A percentile compares a stretch with the other conserved stretches of the same genome.
Conservation (phyloP, 768 basidiomycete genomes). For the Lactarius pseudohatsudake region DNA sequence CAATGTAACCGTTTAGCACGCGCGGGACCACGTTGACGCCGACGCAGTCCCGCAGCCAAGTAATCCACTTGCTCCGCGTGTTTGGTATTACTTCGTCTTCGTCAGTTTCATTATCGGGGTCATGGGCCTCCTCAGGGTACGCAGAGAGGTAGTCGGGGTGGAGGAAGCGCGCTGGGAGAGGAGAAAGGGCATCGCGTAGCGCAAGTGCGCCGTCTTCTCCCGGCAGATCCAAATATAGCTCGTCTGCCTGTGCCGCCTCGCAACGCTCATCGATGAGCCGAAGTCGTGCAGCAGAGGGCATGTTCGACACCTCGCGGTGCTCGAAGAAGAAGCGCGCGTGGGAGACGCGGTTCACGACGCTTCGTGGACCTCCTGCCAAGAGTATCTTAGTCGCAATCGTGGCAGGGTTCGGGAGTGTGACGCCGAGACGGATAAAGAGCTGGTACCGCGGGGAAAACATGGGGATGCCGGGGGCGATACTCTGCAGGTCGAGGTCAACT, state of each 20-base stretch:
- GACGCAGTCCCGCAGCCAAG: conserved; percentile 27
- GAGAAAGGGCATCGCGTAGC: conserved; percentile 18
- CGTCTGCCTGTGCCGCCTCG: conserved; percentile 5
- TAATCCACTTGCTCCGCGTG: conserved; percentile 20
- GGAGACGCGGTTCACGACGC: conserved; percentile 3
- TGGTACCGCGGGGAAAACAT: conserved; percentile 18
- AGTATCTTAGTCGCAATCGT: conserved; percentile 24
- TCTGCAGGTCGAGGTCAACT: conserved; percentile 23
- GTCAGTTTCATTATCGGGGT: background rate
- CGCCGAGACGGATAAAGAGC: conserved; percentile 17
- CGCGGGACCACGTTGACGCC: conserved; percentile 27
- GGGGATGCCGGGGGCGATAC: conserved; percentile 16
- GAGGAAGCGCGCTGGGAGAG: conserved; percentile 18
- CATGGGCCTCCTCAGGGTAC: conserved; percentile 1
- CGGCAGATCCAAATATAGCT: conserved; percentile 21
- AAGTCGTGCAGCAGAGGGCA: conserved; percentile 18
- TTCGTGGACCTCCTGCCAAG: background rate
- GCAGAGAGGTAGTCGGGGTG: conserved; percentile 19
- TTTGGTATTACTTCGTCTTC: background rate
- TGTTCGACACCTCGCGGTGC: conserved; percentile 5
- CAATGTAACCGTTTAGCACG: conserved; percentile 16
- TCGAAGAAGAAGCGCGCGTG: conserved; percentile 29
- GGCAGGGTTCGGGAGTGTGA: conserved; percentile 15
- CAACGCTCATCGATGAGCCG: conserved; percentile 19
- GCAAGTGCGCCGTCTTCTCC: conserved; percentile 6